These are phyloP conservation scores for Vitis hybrid DNA, from an alignment of 177 flowering plant species.

Conservation along the genomic window DNA sequence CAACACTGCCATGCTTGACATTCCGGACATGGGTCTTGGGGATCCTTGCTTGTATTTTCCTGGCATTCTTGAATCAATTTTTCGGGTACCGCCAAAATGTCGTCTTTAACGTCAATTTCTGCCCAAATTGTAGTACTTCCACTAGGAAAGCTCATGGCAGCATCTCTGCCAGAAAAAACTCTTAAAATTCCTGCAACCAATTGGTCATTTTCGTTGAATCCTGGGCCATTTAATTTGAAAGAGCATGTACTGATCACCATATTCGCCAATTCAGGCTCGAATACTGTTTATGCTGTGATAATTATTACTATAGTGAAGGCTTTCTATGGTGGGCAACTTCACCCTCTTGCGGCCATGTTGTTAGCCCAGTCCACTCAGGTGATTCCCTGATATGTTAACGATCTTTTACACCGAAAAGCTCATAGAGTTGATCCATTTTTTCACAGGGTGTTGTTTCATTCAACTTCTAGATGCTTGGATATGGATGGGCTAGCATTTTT, in stretches of 20 bases:
- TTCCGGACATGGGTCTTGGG: slow-evolving; percentile 42
- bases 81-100: slow-evolving; percentile 28
- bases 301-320: slow-evolving; percentile 47
- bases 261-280: slow-evolving; percentile 34
- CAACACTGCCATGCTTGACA: slow-evolving; percentile 39
- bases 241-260: slow-evolving; percentile 38
- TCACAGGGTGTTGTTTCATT: background rate
- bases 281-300: slow-evolving; percentile 30
- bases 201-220: slow-evolving; percentile 40
- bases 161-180: slow-evolving; percentile 14
- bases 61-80: slow-evolving; percentile 37
- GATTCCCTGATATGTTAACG: background rate
- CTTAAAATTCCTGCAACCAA: slow-evolving; percentile 20
- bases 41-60: slow-evolving; percentile 23
- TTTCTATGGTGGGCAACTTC: slow-evolving; percentile 32
- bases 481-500: slow-evolving; percentile 61
- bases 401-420: background rate
- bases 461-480: slow-evolving; percentile 43
- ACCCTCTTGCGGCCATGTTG: slow-evolving; percentile 37
- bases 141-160: slow-evolving; percentile 36
- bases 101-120: slow-evolving; percentile 18
- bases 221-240: slow-evolving; percentile 43
- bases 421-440: no score
- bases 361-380: slow-evolving; percentile 51
- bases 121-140: slow-evolving; percentile 40